Conservation (phyloP, 192 early-diverging fungal species). For the Mortierella hygrophila region DNA sequence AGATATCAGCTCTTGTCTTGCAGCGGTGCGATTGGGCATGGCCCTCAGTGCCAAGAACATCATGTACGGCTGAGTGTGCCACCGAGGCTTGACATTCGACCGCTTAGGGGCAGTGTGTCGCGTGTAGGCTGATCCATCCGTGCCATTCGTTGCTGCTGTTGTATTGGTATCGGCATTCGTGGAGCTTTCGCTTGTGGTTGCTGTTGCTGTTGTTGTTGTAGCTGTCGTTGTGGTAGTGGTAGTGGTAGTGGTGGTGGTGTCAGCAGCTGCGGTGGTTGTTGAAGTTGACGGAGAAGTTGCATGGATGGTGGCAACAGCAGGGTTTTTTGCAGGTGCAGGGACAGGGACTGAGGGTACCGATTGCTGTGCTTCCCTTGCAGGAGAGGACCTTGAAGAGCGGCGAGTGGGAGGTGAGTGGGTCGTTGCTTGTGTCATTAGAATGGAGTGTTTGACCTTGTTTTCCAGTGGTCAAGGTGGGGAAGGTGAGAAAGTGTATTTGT, state of each 20-base stretch:
- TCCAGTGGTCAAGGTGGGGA: background rate
- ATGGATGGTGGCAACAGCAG: background rate
- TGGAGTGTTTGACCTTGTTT: background rate
- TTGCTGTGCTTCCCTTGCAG: background rate
- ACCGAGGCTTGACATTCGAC: conserved; percentile 72
- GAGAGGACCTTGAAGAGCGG: background rate
- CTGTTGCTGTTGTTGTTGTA: background rate
- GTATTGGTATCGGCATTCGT: background rate
- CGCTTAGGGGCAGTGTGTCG: conserved; percentile 46
- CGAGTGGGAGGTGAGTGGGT: background rate
- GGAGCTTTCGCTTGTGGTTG: background rate
- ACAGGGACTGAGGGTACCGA: background rate
- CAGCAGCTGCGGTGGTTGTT: too few relatives aligned
- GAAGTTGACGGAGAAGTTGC: background rate
- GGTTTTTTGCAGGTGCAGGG: background rate
- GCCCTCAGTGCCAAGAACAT: conserved; percentile 85
- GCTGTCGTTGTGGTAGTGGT: background rate
- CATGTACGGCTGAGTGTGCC: conserved; percentile 92
- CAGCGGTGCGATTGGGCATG: conserved; percentile 71
- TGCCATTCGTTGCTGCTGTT: too few relatives aligned
- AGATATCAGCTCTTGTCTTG: conserved; percentile 79
- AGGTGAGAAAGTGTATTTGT: background rate
- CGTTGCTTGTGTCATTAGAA: background rate
- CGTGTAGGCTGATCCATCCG: conserved; percentile 22
- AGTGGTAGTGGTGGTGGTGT: background rate